Evolutionary conservation across 176 grass and related monocot genomes (phyloP).

Genomic region (Tillandsia leiboldiana): DNA sequence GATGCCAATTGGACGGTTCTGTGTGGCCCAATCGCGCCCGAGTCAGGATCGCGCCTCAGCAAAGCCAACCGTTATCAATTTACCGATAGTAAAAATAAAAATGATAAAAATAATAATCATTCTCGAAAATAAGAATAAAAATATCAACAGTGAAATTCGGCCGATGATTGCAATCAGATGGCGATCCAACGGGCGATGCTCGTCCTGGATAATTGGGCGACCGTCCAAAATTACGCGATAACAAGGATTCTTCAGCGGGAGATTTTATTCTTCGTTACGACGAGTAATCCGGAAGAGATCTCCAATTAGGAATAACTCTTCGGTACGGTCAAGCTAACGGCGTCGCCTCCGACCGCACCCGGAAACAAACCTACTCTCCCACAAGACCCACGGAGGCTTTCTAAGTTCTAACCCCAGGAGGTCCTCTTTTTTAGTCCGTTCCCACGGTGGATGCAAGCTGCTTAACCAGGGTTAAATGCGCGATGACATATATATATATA

Average conservation of each 20-base stretch:
- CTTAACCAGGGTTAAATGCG: background rate
- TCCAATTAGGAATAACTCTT: background rate
- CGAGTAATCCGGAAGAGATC: constrained; percentile 1
- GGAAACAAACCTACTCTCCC: background rate
- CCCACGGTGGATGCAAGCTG: background rate
- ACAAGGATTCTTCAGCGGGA: background rate
- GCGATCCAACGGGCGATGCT: background rate
- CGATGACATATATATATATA: background rate
- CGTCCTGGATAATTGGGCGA: background rate
- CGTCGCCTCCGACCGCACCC: background rate
- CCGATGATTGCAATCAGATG: background rate
- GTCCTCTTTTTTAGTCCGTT: background rate
- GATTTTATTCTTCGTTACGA: background rate
- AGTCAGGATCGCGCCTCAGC: too few relatives aligned
- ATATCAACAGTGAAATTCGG: too few relatives aligned
- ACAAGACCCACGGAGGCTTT: background rate
- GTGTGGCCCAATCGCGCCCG: too few relatives aligned
- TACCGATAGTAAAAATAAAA: too few relatives aligned
- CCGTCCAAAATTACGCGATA: background rate
- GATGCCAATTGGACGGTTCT: too few relatives aligned
- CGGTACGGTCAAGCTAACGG: background rate
- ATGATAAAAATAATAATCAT: too few relatives aligned
- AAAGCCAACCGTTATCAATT: too few relatives aligned
- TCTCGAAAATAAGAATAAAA: too few relatives aligned
- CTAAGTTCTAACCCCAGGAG: background rate